Base-by-base conservation (phyloP, 495 filamentous ascomycete genomes). In the Staphylotrichum tortipilum region DNA sequence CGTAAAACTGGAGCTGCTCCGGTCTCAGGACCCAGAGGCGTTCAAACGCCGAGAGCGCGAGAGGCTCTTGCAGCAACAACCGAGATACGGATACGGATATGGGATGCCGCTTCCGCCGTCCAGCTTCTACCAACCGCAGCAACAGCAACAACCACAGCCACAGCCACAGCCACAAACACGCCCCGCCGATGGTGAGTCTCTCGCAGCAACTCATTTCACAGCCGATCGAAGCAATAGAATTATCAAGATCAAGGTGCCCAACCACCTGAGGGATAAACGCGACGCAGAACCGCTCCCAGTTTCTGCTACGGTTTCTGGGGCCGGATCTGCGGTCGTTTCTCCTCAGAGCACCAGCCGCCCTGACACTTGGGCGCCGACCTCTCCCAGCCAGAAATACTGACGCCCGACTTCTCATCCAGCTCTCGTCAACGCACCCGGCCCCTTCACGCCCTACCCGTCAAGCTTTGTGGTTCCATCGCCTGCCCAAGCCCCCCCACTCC, bases 1-100 rank as follows among this genome's bases (percentile, higher is more conserved):
- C 44, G 57, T 70, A 12, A 51, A 54, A 29, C 23, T 63, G 12
- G 52, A 63, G 29, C 45, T 43, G 34, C 57, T 62, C 8, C 58
- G 61, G 14, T 22, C 35, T 12, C 39, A 47, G n/a, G 47, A 68
- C 21, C 67, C 62, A 7, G 53, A 52, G 12, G 59, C 60, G 50
- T 60, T 57, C 34, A 47, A 38, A 26, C 54, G 50, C 17, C 47
- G 43, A 31, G 57, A 54, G 17, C 44, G 39, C 3, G 46, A 60
- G 36, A 40, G 46, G 37, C 3, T 7, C 1, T 11, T 28, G 18
- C 40, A 12, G n/a, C 28, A 17, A 2, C 52, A 38, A n/a, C n/a
- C n/a, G 19, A 17, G 8, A 1, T n/a, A n/a, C n/a, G n/a, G n/a
- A n/a, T n/a, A 34, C 14, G 18, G 11, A 18, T 4, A 17, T n/a